Evolutionary conservation across 73 alveolate genomes (phyloP), one percentile per base, ranked within the genome.

Genomic region (Symbiodinium pilosum): DNA sequence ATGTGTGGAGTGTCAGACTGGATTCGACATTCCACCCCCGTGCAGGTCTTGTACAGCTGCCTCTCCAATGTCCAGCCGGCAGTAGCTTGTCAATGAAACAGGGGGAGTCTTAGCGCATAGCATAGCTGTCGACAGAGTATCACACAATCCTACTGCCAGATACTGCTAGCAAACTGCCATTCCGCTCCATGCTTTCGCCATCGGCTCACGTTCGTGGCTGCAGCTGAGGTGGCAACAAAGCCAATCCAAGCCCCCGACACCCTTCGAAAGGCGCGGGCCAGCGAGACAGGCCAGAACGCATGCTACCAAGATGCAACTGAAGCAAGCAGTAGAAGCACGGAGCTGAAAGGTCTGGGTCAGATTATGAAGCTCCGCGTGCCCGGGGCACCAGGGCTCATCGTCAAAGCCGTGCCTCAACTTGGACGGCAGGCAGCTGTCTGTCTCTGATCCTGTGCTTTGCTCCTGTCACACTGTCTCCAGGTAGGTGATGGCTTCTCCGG

Each of bases 291-390:
- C 73, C 81, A n/a, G 21, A 24, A 20, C 14, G 81, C 81, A 18
- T 32, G 21, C 0, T 38, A 64, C 81, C 2, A 47, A 6, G n/a
- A n/a, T n/a, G n/a, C 21, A 47, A 47, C 59, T 14, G 59, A 14
- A 6, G 14, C 59, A 47, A 47, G 59, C 59, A 47, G 6, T 6
- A 6, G 59, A 47, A 9, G 59, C 59, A 47, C 14, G 59, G 21
- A n/a, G n/a, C n/a, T 54, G 20, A 28, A 34, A 64, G 95, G 95
- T 30, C 47, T 88, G 3, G 95, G 95, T 16, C 95, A 88, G 42
- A 88, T 88, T 47, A 54, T 88, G 95, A 88, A 88, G 69, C 86
- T 88, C 36, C 86, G 95, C 7, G 95, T 88, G 68, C 95, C 95
- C 43, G 95, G 95, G 30, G 95, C 95, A 11, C 95, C 95, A 16